Evolutionary conservation across 2,329 filamentous ascomycete genomes (phyloP), one percentile per base, ranked within the genome.

Genomic region (Verticillium zaregamsianum): DNA sequence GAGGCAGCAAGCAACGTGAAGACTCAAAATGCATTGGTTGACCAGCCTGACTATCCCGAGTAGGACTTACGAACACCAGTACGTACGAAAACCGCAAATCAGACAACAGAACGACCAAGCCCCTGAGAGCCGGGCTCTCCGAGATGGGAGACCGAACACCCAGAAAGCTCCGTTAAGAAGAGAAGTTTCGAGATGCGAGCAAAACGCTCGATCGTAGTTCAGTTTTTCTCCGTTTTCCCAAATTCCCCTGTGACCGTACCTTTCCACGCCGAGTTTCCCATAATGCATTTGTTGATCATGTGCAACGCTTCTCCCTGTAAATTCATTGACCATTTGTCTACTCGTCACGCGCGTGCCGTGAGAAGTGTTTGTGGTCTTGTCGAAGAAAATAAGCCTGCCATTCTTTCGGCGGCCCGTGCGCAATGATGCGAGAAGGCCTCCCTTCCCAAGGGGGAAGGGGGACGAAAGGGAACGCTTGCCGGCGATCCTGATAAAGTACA

Each of bases 401-500:
- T 66, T 66, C 59, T 57, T 59, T 59, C 58, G 61, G 61, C 54
- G 63, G 45, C 45, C 12, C 25, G 17, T 39, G 55, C 58, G 63
- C 59, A 65, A 61, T 60, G 59, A 59, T 65, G 63, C 60, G 65
- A 63, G 54, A 49, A 31, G 63, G 62, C 61, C 61, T 5, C 52
- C 39, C 33, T n/a, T 33, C 59, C 52, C 58, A 28, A 33, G 28
- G 57, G 57, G 58, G 12, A 20, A 25, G 56, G 23, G 56, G 56
- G 56, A 28, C 11, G 57, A 63, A 61, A 23, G 61, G 60, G 68
- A 72, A 69, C 45, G 45, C 45, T 5, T 49, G 45, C 20, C 45
- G 45, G 45, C 45, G 66, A 71, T 74, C 68, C 70, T 70, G 66
- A 69, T 70, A 74, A 73, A 68, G 67, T 76, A 74, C 72, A 75